Evolutionary conservation across 2,329 filamentous ascomycete species (phyloP).

Genomic region (Alternaria incomplexa): DNA sequence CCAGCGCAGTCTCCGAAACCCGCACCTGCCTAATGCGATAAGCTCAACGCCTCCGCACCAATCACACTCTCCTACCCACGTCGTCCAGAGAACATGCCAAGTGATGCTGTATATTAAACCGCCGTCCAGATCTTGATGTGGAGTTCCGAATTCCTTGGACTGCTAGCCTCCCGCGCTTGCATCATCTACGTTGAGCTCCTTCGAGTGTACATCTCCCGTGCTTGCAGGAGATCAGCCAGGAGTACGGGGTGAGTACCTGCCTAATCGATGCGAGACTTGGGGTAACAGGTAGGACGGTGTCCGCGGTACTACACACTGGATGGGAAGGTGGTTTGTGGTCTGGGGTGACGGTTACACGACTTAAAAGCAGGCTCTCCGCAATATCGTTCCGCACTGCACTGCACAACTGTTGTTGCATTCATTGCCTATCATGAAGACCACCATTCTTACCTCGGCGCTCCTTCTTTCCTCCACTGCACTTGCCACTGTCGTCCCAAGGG

Average conservation of each 20-base stretch:
- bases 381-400: not conserved
- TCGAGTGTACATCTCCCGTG: conserved; percentile 29
- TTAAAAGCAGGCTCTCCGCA: conserved; percentile 19
- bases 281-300: conserved; percentile 5
- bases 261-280: conserved; percentile 20
- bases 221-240: conserved; percentile 18
- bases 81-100: conserved; percentile 24
- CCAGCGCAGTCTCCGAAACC: conserved; percentile 5
- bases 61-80: conserved; percentile 14
- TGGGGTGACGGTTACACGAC: not conserved
- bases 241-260: conserved; percentile 28
- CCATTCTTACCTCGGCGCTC: conserved; percentile 33
- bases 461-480: conserved; percentile 29
- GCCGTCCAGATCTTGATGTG: conserved; percentile 24
- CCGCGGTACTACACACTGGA: conserved; percentile 17
- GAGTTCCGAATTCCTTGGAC: conserved; percentile 10
- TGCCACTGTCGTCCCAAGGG: conserved; percentile 33
- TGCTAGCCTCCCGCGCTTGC: conserved; percentile 27
- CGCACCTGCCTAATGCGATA: conserved; percentile 11
- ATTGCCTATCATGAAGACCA: conserved; percentile 36
- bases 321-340: conserved; percentile 25
- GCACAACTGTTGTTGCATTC: not conserved
- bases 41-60: conserved; percentile 18
- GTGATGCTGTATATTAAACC: conserved; percentile 34
- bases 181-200: conserved; percentile 11